Evolutionary conservation across 495 filamentous ascomycete genomes (phyloP), one percentile per base, ranked within the genome.

Genomic region (Penicillium salamii): DNA sequence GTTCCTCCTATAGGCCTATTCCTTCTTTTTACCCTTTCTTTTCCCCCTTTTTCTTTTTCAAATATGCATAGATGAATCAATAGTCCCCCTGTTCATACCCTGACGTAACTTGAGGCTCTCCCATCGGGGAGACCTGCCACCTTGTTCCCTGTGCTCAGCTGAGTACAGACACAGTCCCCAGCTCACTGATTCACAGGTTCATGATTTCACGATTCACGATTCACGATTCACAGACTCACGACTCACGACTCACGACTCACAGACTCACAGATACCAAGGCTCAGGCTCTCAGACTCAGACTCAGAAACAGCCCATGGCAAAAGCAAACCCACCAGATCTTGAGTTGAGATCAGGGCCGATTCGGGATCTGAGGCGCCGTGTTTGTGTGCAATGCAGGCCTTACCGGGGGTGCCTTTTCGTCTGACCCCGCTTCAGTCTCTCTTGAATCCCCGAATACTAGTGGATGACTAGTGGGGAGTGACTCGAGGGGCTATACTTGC

Each of bases 91-190:
- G 13, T n/a, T 48, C 40, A 18, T 24, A 40, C 46, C 20, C 20
- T 35, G 42, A n/a, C 12, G 18, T 15, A 29, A 26, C 5, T 12
- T 33, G 31, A 29, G 13, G 28, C 45, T 23, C 19, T 3, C 34
- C 24, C 19, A 18, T 47, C 33, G 46, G 46, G 40, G 36, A 26
- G 18, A 37, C 13, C 12, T 32, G 29, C 29, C 12, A 23, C 42
- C 33, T 12, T 46, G 43, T 46, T 18, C 43, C 33, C 24, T 42
- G 40, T 39, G 37, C 19, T 32, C 29, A 39, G 45, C 45, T 48
- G 45, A 39, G 20, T 9, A 11, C 5, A 13, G 29, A 32, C 7
- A 7, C 24, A n/a, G n/a, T n/a, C n/a, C n/a, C n/a, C n/a, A n/a
- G n/a, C n/a, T n/a, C n/a, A n/a, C n/a, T n/a, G n/a, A n/a, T 26